A percentile compares a stretch with the other conserved stretches of the same genome.
These are phyloP conservation scores for Diphasiastrum complanatum DNA, from an alignment of 83 land plant species.

Conservation along the genomic window DNA sequence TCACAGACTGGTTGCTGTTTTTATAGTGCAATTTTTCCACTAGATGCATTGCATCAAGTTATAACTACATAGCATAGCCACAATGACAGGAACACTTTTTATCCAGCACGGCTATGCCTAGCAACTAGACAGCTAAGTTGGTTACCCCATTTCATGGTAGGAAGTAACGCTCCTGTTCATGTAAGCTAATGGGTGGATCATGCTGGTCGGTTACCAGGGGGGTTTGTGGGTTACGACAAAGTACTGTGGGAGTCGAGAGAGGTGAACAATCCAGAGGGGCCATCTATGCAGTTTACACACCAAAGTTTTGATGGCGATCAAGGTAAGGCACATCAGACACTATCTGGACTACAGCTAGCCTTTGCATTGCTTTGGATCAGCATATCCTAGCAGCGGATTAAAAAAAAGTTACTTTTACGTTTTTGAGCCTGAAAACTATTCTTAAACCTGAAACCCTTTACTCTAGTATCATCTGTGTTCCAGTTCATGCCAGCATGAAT, in stretches of 20 bases:
- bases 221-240: constrained; percentile 47
- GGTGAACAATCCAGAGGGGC: constrained; percentile 25
- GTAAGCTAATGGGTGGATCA: constrained; percentile 55
- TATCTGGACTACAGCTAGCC: no score
- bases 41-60: neutral
- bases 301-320: constrained; percentile 85
- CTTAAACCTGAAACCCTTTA: no score
- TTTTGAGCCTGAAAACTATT: no score
- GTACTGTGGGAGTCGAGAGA: constrained; percentile 54
- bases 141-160: neutral
- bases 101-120: neutral
- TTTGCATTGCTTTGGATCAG: no score
- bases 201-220: no score
- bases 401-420: no score
- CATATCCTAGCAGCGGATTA: no score
- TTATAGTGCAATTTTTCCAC: neutral
- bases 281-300: constrained; percentile 53
- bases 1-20: neutral
- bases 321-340: no score
- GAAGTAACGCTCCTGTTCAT: neutral
- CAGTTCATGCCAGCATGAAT: no score
- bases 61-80: neutral
- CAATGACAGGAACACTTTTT: neutral
- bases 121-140: neutral
- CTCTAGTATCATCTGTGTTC: no score